phyloP scores from a whole-genome alignment of 2,329 filamentous ascomycete genomes.

The Cylindrodendrum hubeiense region DNA sequence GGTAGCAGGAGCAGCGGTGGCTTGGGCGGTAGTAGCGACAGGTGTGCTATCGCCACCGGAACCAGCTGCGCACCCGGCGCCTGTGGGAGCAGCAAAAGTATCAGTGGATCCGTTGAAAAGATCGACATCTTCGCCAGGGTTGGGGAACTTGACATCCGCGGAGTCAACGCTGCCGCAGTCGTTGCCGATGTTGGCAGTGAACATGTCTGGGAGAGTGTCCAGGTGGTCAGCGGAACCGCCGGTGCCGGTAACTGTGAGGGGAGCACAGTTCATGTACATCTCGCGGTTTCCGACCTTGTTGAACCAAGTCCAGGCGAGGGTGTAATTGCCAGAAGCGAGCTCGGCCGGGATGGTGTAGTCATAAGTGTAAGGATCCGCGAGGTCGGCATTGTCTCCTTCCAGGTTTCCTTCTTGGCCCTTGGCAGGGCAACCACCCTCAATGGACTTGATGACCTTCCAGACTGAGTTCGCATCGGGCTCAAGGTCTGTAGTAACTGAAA shows the following conservation, averaged over 20 bases:
- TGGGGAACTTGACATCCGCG: conserved; percentile 70
- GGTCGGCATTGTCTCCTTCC: conserved; percentile 57
- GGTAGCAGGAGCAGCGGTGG: conserved; percentile 1
- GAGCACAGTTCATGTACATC: conserved; percentile 97
- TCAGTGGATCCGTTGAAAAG: conserved; percentile 55
- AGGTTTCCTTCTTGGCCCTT: conserved; percentile 69
- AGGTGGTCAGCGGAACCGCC: conserved; percentile 66
- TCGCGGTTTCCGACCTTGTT: conserved; percentile 94
- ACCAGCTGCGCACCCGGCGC: conserved; percentile 41
- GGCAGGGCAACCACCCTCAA: conserved; percentile 86
- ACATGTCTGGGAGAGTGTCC: conserved; percentile 76
- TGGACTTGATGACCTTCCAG: conserved; percentile 92
- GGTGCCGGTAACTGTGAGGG: conserved; percentile 72
- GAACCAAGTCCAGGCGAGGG: conserved; percentile 94
- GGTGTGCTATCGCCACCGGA: conserved; percentile 45
- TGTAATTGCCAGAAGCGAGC: conserved; percentile 81
- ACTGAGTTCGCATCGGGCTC: conserved; percentile 73
- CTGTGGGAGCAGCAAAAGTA: conserved; percentile 46
- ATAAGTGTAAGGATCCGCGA: conserved; percentile 67
- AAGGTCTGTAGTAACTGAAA: conserved; percentile 85
- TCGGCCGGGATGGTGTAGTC: conserved; percentile 78
- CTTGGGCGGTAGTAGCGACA: conserved; percentile 50
- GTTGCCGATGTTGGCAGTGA: conserved; percentile 73
- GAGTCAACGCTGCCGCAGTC: conserved; percentile 63
- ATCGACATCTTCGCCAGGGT: conserved; percentile 70